Evolutionary conservation across 192 early-diverging fungal species (phyloP), one percentile per base, ranked within the genome.

Genomic region (Pecoramyces ruminantium): DNA sequence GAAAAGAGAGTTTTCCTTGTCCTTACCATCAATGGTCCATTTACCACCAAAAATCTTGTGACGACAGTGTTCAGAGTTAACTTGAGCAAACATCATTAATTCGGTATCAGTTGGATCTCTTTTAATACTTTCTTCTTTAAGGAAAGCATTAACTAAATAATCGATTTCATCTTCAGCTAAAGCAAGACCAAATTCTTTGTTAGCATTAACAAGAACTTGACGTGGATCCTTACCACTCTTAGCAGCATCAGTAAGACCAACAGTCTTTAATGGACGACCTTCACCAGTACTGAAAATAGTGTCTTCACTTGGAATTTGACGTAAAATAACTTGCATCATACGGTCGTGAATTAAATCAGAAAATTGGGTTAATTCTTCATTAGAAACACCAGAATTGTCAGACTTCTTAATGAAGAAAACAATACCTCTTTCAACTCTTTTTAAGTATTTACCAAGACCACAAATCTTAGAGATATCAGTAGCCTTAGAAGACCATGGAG

Each of bases 51-150:
- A 99, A 83, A 99, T 98, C 90, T 99, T 99, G 93, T 99, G 98
- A 21, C 98, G 91, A 87, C 98, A 99, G 88, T 99, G 98, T 88
- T 99, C 98, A 77, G 96, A 98, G 88, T 99, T 99, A 83, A 99
- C 98, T 85, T 99, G 98, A 42, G 97, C 97, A 93, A 99, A 99
- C 98, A 99, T 99, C 90, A 99, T 96, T 42, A 99, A 89, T 88
- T 99, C 97, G 1, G 95, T 95, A 85, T 99, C 97, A 4, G 98
- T 99, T n/a, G 97, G 97, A 83, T 96, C 94, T 77, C 51, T 28
- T 11, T 79, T 79, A 77, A 96, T 91, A 39, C 81, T 85, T 14
- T 94, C 87, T 38, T 82, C 85, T 27, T 85, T 87, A 81, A 86
- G 85, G 86, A 96, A 98, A 21, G 94, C 94, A 14, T 91, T 88